These are phyloP conservation scores for Fraxinus sp. DNA, from an alignment of 305 asterid genomes.

Conservation along the genomic window DNA sequence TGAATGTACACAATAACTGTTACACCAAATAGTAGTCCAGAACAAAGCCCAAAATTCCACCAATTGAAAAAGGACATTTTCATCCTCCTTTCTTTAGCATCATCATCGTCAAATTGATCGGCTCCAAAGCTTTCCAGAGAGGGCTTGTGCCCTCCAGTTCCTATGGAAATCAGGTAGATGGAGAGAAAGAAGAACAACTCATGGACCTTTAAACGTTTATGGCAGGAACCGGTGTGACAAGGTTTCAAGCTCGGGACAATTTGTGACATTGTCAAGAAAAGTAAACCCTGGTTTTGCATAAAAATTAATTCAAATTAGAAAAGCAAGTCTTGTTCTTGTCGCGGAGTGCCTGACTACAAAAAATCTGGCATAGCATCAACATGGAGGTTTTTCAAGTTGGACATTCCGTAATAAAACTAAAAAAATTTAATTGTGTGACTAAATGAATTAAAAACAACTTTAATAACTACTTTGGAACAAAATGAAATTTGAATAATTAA, in stretches of 20 bases:
- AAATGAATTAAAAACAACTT: neutral
- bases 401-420: neutral
- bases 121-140: slow-evolving; percentile 93
- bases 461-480: neutral
- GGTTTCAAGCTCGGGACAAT: slow-evolving; percentile 58
- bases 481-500: neutral
- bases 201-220: slow-evolving; percentile 44
- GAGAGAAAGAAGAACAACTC: slow-evolving; percentile 61
- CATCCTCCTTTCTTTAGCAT: slow-evolving; percentile 49
- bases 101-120: slow-evolving; percentile 86
- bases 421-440: neutral
- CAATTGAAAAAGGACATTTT: slow-evolving; percentile 93
- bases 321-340: neutral
- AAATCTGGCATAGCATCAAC: neutral
- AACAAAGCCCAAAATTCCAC: slow-evolving; percentile 82
- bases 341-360: neutral
- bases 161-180: slow-evolving; percentile 67
- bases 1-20: slow-evolving; percentile 69
- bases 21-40: slow-evolving; percentile 9
- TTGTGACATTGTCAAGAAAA: slow-evolving; percentile 68
- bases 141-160: slow-evolving; percentile 93
- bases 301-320: neutral
- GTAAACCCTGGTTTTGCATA: slow-evolving; percentile 55
- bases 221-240: slow-evolving; percentile 35
- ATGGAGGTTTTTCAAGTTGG: neutral